Conservation (phyloP, 2,329 filamentous ascomycete genomes). For the Monilinia fructicola region DNA sequence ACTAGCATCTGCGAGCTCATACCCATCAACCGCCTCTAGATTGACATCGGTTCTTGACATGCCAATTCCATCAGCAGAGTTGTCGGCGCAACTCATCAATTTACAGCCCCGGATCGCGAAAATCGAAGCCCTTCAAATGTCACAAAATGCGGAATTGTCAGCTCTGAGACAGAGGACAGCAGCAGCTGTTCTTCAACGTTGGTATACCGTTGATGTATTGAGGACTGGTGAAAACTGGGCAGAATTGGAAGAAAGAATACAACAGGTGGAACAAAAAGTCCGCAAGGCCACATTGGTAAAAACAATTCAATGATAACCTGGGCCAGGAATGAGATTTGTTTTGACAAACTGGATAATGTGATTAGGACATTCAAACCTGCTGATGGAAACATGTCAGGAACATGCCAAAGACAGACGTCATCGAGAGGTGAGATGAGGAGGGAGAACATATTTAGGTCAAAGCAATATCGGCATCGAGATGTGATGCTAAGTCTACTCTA, state of each 20-base stretch:
- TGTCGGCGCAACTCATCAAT: conserved; percentile 39
- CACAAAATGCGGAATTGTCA: conserved; percentile 38
- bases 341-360: conserved; percentile 29
- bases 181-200: conserved; percentile 38
- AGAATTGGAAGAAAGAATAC: conserved; percentile 38
- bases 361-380: not conserved
- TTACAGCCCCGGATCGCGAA: conserved; percentile 39
- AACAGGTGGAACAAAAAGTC: conserved; percentile 36
- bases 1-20: conserved; percentile 40
- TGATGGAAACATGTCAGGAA: too few relatives aligned
- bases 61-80: conserved; percentile 37
- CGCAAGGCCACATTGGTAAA: conserved; percentile 32
- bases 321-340: conserved; percentile 26
- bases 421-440: conserved; percentile 6
- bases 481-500: not conserved
- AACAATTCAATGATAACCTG: conserved; percentile 30
- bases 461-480: conserved; percentile 4
- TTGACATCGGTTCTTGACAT: conserved; percentile 40
- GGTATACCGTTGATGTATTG: conserved; percentile 39
- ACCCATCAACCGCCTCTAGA: conserved; percentile 39
- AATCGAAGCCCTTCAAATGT: conserved; percentile 37
- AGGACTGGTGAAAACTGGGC: conserved; percentile 40
- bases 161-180: conserved; percentile 37
- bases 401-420: not conserved
- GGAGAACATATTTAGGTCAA: not conserved